Conservation (phyloP, 495 filamentous ascomycete species). For the Penicillium simplicissimum region DNA sequence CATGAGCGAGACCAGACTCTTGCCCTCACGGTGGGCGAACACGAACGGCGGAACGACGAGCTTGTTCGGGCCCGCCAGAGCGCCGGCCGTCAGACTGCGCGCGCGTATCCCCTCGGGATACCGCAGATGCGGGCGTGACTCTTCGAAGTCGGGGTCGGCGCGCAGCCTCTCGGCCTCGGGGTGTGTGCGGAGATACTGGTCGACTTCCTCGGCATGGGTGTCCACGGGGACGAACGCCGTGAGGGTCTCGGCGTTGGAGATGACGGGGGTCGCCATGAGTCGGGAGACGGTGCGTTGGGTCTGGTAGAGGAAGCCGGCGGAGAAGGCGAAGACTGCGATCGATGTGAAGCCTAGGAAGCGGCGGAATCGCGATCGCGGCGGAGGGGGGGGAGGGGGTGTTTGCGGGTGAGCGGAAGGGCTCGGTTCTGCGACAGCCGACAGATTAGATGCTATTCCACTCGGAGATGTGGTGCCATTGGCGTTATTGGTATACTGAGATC, state of each 20-base stretch:
- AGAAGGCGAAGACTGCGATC: conserved; percentile 40
- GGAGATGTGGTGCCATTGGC: neutral
- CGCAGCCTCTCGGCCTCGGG: conserved; percentile 69
- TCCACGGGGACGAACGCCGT: conserved; percentile 64
- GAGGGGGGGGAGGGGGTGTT: conserved; percentile 11
- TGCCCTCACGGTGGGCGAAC: conserved; percentile 71
- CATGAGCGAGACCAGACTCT: conserved; percentile 68
- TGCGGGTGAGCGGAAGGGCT: conserved; percentile 10
- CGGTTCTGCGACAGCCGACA: conserved; percentile 11
- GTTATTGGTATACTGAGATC: neutral
- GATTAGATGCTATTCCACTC: conserved; percentile 2
- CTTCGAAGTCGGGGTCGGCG: conserved; percentile 63
- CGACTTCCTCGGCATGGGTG: conserved; percentile 59
- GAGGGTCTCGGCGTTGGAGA: conserved; percentile 73
- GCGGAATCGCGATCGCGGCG: conserved; percentile 36
- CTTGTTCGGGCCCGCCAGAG: conserved; percentile 70
- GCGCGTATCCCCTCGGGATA: conserved; percentile 65
- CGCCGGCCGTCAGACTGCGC: conserved; percentile 81
- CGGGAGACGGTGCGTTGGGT: conserved; percentile 25
- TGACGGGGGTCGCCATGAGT: conserved; percentile 50
- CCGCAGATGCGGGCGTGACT: conserved; percentile 84
- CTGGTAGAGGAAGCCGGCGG: conserved; percentile 32
- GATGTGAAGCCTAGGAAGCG: conserved; percentile 42
- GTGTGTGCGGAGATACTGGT: conserved; percentile 73
- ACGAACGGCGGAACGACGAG: conserved; percentile 81